Evolutionary conservation across 2,329 filamentous ascomycete genomes (phyloP).

Genomic region (Paecilomyces niveus): DNA sequence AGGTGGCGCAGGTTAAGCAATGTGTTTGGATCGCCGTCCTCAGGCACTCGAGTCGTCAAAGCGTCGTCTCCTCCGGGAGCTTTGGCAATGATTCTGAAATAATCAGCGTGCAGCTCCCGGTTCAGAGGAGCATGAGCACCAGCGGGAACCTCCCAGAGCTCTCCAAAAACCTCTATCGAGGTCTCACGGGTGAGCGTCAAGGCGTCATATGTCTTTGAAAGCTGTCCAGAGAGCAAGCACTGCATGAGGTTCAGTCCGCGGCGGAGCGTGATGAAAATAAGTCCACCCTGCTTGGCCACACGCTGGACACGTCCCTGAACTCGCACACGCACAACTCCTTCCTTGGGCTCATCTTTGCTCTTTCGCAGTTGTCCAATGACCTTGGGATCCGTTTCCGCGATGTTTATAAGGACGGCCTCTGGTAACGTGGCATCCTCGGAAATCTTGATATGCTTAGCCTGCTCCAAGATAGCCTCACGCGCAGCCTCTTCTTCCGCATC

Average conservation of each 20-base stretch:
- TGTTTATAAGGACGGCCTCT: slow-evolving; percentile 65
- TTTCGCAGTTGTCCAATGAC: slow-evolving; percentile 44
- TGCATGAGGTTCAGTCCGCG: slow-evolving; percentile 83
- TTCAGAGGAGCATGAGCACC: slow-evolving; percentile 72
- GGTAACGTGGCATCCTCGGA: slow-evolving; percentile 67
- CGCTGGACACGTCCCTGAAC: slow-evolving; percentile 80
- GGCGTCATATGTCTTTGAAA: slow-evolving; percentile 88
- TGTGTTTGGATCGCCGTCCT: slow-evolving; percentile 62
- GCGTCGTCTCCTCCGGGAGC: slow-evolving; percentile 83
- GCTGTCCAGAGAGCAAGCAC: slow-evolving; percentile 70
- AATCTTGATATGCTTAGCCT: slow-evolving; percentile 70
- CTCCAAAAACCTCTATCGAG: slow-evolving; percentile 75
- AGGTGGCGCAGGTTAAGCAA: slow-evolving; percentile 79
- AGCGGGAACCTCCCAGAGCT: slow-evolving; percentile 72
- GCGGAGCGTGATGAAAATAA: slow-evolving; percentile 77
- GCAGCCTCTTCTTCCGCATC: slow-evolving; percentile 67
- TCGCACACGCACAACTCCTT: slow-evolving; percentile 55
- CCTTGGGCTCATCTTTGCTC: slow-evolving; percentile 54
- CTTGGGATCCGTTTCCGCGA: slow-evolving; percentile 60
- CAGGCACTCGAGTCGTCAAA: slow-evolving; percentile 74
- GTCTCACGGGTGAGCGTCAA: slow-evolving; percentile 79
- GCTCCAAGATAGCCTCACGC: slow-evolving; percentile 65
- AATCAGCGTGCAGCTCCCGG: slow-evolving; percentile 87
- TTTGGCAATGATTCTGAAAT: slow-evolving; percentile 70
- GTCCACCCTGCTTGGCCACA: slow-evolving; percentile 71